These are phyloP conservation scores for Pichia sp. DNA, from an alignment of 1,139 yeast genomes.

Conservation along the genomic window DNA sequence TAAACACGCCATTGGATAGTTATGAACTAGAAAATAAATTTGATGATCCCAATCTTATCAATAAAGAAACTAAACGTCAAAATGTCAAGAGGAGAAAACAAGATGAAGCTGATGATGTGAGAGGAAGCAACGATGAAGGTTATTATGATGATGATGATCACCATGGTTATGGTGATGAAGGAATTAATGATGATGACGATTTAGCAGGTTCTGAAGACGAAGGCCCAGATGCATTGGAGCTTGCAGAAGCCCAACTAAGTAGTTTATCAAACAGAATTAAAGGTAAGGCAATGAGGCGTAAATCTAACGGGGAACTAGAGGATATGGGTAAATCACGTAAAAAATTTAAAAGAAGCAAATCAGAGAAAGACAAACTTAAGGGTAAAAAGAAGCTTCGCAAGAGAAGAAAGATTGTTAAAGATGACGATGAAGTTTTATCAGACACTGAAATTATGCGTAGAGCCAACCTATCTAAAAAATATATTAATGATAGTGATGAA, in stretches of 20 bases:
- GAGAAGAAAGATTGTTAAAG: slow-evolving; percentile 11
- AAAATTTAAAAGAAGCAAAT: slow-evolving; percentile 12
- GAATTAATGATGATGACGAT: slow-evolving; percentile 14
- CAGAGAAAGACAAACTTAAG: slow-evolving; percentile 12
- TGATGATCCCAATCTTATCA: slow-evolving; percentile 12
- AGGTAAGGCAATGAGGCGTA: slow-evolving; percentile 22
- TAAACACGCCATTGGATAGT: slow-evolving; percentile 20
- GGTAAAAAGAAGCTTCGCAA: slow-evolving; percentile 6
- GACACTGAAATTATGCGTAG: slow-evolving; percentile 12
- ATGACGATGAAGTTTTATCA: slow-evolving; percentile 11
- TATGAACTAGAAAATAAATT: slow-evolving; percentile 18
- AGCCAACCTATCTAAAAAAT: slow-evolving; percentile 42
- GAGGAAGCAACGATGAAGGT: not conserved
- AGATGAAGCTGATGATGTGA: not conserved
- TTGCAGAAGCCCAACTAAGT: slow-evolving; percentile 23
- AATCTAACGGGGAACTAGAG: slow-evolving; percentile 10
- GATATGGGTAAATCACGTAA: slow-evolving; percentile 7
- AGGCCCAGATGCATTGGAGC: slow-evolving; percentile 20
- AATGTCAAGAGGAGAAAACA: not conserved
- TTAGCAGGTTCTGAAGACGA: slow-evolving; percentile 16
- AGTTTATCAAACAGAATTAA: slow-evolving; percentile 14
- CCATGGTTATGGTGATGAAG: slow-evolving; percentile 12
- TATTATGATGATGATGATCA: slow-evolving; percentile 1
- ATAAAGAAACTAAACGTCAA: slow-evolving; percentile 1
- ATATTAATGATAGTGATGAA: slow-evolving; percentile 57